Evolutionary conservation across 2,329 filamentous ascomycete species (phyloP).

Genomic region (Fusarium stilboides): DNA sequence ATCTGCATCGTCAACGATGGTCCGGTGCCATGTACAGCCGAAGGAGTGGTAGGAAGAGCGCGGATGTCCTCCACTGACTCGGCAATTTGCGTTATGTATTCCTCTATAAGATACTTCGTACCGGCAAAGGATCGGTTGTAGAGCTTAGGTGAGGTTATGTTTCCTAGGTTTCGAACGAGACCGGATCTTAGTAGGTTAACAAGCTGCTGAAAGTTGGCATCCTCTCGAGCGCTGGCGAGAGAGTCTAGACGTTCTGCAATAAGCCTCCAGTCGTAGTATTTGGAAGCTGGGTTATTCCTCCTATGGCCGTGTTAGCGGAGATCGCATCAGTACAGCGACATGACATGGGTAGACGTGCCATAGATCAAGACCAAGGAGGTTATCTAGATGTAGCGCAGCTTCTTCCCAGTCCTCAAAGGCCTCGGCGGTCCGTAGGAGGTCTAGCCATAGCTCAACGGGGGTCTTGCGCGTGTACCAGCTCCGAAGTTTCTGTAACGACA

Average conservation of each 20-base stretch:
- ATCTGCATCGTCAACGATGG: constrained; percentile 75
- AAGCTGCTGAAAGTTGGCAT: constrained; percentile 80
- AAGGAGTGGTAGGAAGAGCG: constrained; percentile 71
- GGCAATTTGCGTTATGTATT: constrained; percentile 90
- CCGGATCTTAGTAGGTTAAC: constrained; percentile 86
- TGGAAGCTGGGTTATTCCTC: constrained; percentile 85
- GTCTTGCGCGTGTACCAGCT: constrained; percentile 78
- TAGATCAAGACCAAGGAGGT: constrained; percentile 82
- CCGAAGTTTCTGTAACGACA: constrained; percentile 72
- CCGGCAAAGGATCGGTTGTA: constrained; percentile 90
- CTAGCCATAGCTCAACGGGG: constrained; percentile 75
- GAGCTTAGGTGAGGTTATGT: constrained; percentile 85
- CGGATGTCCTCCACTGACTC: constrained; percentile 84
- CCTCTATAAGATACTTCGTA: constrained; percentile 91
- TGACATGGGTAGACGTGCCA: constrained; percentile 68
- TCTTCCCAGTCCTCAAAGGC: constrained; percentile 90
- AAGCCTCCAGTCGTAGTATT: constrained; percentile 88
- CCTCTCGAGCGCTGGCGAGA: constrained; percentile 77
- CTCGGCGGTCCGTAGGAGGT: constrained; percentile 75
- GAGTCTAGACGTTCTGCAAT: constrained; percentile 83
- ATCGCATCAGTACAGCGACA: background rate
- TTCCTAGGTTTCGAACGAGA: constrained; percentile 88
- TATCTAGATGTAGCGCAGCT: constrained; percentile 86
- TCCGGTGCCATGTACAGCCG: constrained; percentile 53
- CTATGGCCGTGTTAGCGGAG: constrained; percentile 59